Conservation (phyloP, 2,329 filamentous ascomycete species). For the Aspergillus pseudoterreus region DNA sequence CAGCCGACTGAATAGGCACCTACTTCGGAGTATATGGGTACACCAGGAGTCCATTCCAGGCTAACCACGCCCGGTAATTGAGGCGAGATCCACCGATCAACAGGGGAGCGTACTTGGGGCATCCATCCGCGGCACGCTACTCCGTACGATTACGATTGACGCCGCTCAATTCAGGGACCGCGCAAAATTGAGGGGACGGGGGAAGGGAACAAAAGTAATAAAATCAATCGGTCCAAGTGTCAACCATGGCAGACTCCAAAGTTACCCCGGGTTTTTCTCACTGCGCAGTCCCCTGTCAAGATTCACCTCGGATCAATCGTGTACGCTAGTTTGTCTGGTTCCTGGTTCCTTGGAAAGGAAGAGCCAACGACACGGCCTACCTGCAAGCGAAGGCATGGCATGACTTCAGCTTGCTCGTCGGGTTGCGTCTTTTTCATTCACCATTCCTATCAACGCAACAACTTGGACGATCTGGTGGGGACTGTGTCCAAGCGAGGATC, state of each 20-base stretch:
- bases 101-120: slow-evolving; percentile 11
- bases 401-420: background rate
- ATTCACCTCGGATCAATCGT: background rate
- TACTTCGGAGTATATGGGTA: background rate
- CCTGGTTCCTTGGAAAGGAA: background rate
- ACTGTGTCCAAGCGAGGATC: slow-evolving; percentile 14
- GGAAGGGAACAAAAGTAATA: background rate
- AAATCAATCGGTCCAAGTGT: background rate
- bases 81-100: slow-evolving; percentile 19
- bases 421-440: background rate
- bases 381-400: background rate
- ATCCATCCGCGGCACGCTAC: background rate
- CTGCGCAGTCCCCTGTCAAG: background rate
- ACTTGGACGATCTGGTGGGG: slow-evolving; percentile 9
- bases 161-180: background rate
- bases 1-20: background rate
- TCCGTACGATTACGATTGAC: background rate
- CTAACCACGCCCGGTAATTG: background rate
- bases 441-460: slow-evolving; percentile 7
- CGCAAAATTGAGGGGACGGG: background rate
- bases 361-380: background rate
- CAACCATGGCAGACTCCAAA: background rate
- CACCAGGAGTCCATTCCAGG: background rate
- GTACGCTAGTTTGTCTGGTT: background rate
- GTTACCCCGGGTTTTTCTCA: slow-evolving; percentile 2